Conservation (phyloP, 1,284 basidiomycete species). For the Ceraceosorus guamensis region DNA sequence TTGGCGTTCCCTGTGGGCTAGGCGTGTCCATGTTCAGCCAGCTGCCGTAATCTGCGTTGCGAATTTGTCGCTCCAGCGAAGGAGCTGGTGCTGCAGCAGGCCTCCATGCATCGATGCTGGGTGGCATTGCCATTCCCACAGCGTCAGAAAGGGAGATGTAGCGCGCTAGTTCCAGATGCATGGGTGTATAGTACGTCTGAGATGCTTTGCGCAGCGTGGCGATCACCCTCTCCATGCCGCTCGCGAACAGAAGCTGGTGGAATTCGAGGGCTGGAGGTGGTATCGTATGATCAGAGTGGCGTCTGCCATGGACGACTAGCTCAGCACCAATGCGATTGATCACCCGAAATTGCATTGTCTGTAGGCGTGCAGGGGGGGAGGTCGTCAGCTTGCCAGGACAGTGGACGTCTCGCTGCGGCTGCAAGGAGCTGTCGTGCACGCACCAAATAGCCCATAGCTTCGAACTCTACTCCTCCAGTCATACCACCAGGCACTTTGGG, state of each 20-base stretch:
- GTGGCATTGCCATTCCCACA: not conserved
- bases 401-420: not conserved
- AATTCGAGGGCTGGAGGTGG: slow-evolving; percentile 16
- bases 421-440: slow-evolving; percentile 40
- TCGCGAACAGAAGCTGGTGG: slow-evolving; percentile 23
- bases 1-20: too few species aligned
- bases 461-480: slow-evolving; percentile 95
- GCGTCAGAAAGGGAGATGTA: slow-evolving; percentile 7
- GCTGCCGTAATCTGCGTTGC: not conserved
- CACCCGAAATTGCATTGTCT: slow-evolving; percentile 26
- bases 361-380: not conserved
- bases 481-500: slow-evolving; percentile 93
- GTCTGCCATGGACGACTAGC: not conserved
- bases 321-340: slow-evolving; percentile 21
- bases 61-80: not conserved
- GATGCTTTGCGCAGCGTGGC: slow-evolving; percentile 20
- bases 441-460: slow-evolving; percentile 91
- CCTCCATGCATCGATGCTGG: not conserved
- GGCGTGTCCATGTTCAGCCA: too few species aligned
- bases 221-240: slow-evolving; percentile 29
- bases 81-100: not conserved
- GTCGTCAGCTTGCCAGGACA: not conserved
- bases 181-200: slow-evolving; percentile 34
- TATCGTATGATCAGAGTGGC: too few species aligned
- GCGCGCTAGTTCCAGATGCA: slow-evolving; percentile 39